Evolutionary conservation across 768 basidiomycete species (phyloP).

Genomic region (Hydnomerulius pinastri): DNA sequence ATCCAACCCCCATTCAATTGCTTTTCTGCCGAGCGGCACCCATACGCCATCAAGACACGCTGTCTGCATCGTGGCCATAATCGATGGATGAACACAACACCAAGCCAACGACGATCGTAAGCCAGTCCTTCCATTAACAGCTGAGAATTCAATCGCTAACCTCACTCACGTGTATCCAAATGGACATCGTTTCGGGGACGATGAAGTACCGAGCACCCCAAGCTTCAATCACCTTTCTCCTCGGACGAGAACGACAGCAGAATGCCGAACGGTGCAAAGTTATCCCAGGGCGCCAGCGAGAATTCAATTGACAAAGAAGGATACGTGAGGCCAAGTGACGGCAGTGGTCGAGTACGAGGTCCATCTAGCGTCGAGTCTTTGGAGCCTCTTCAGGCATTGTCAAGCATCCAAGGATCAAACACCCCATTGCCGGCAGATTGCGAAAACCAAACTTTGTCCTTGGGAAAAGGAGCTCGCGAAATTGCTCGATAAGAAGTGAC

Average conservation of each 20-base stretch:
- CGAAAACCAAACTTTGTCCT: too few species aligned
- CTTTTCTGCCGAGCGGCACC: constrained; percentile 1
- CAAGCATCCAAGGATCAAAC: too few species aligned
- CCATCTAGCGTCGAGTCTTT: neutral
- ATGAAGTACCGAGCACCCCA: neutral
- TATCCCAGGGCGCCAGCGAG: neutral
- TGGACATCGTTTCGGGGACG: neutral
- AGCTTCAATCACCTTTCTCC: neutral
- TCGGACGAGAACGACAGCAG: neutral
- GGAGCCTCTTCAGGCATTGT: too few species aligned
- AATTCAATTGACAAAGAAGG: neutral
- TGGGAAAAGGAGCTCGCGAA: too few species aligned
- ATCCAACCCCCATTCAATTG: neutral
- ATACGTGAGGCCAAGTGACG: constrained; percentile 1
- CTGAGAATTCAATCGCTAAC: constrained; percentile 1
- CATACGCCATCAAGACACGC: constrained; percentile 4
- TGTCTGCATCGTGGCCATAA: constrained; percentile 11
- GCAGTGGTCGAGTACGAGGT: neutral
- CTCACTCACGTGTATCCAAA: constrained; percentile 5
- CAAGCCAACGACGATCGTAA: constrained; percentile 3
- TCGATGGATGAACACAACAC: neutral
- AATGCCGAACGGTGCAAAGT: neutral
- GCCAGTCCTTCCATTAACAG: constrained; percentile 3
- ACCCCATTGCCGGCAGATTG: neutral
- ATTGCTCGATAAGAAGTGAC: too few species aligned